Evolutionary conservation across 768 basidiomycete species (phyloP).

Genomic region (Lentinula detonsa): DNA sequence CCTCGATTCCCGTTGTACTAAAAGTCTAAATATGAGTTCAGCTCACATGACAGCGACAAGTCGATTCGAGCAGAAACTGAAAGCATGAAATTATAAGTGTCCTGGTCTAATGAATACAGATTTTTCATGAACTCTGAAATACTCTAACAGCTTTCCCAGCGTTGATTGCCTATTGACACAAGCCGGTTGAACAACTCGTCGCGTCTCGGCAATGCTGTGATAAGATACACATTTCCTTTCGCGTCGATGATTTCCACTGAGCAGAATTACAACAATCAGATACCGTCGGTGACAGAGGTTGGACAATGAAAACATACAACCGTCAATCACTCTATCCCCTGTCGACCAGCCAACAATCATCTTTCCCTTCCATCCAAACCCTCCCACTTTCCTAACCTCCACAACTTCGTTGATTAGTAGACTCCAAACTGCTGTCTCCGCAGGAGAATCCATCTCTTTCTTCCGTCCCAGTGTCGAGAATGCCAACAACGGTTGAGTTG

Average conservation of each 20-base stretch:
- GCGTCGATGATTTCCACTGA: slow-evolving; percentile 19
- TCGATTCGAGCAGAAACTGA: no score
- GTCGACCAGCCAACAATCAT: slow-evolving; percentile 27
- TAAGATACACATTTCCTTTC: slow-evolving; percentile 10
- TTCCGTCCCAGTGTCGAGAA: neutral
- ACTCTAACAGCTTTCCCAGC: slow-evolving; percentile 11
- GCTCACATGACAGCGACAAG: no score
- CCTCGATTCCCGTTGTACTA: no score
- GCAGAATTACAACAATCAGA: neutral
- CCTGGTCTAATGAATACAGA: no score
- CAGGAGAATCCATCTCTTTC: neutral
- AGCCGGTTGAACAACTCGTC: slow-evolving; percentile 12
- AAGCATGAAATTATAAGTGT: no score
- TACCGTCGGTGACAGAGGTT: neutral
- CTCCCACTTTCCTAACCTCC: slow-evolving; percentile 25
- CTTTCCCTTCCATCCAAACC: slow-evolving; percentile 33
- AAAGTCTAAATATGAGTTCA: no score
- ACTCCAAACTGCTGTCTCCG: slow-evolving; percentile 15
- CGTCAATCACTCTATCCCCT: slow-evolving; percentile 20
- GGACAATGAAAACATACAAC: slow-evolving; percentile 6
- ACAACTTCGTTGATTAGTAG: slow-evolving; percentile 24
- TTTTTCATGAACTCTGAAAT: neutral
- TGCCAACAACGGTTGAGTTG: neutral
- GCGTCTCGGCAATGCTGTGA: slow-evolving; percentile 20
- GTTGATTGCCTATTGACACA: slow-evolving; percentile 12